These are phyloP conservation scores for Fusarium duplospermum DNA, from an alignment of 2,329 filamentous ascomycete species.

Conservation along the genomic window DNA sequence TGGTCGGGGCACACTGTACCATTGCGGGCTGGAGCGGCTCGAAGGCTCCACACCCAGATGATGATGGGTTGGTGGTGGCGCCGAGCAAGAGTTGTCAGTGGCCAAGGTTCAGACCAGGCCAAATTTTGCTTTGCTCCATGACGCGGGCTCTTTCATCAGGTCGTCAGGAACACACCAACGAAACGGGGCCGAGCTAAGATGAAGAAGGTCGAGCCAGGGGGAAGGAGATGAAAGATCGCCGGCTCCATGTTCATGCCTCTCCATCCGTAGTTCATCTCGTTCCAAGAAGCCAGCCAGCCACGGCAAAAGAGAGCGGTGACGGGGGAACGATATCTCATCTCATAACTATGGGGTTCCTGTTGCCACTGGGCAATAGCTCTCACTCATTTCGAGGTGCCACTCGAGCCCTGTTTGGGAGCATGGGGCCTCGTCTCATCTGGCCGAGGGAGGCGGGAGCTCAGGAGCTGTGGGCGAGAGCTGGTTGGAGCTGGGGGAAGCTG, in stretches of 20 bases:
- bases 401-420: conserved; percentile 26
- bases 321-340: conserved; percentile 31
- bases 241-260: conserved; percentile 20
- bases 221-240: conserved; percentile 11
- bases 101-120: conserved; percentile 5
- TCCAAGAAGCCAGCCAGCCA: conserved; percentile 27
- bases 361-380: conserved; percentile 33
- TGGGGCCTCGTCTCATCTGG: conserved; percentile 37
- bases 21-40: conserved; percentile 19
- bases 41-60: conserved; percentile 33
- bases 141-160: conserved; percentile 16
- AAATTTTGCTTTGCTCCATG: conserved; percentile 33
- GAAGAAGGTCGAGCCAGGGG: conserved; percentile 7
- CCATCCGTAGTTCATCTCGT: conserved; percentile 28
- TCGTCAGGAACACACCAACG: conserved; percentile 31
- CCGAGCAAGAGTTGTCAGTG: conserved; percentile 24
- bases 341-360: conserved; percentile 11
- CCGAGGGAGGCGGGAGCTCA: conserved; percentile 30
- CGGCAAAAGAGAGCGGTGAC: conserved; percentile 29
- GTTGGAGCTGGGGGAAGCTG: conserved; percentile 33
- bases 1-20: conserved; percentile 32
- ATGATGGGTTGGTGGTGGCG: conserved; percentile 39
- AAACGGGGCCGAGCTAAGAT: conserved; percentile 16
- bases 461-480: conserved; percentile 29
- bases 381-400: conserved; percentile 2